Evolutionary conservation across 768 basidiomycete species (phyloP).

Genomic region (Calocybe indica): DNA sequence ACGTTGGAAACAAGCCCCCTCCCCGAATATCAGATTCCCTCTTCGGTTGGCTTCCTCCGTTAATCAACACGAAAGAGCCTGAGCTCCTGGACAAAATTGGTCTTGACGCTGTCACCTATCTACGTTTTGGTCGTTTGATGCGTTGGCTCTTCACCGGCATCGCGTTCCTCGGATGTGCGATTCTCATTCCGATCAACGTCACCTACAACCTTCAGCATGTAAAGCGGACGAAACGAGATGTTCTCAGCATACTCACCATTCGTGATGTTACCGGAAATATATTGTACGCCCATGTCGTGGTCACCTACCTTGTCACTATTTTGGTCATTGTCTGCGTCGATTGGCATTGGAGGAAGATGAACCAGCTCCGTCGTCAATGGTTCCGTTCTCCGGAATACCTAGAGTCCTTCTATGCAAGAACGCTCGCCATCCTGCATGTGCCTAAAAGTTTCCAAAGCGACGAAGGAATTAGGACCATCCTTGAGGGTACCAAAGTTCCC

Average conservation of each 20-base stretch:
- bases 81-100: slow-evolving; percentile 85
- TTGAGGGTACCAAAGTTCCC: slow-evolving; percentile 69
- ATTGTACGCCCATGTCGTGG: slow-evolving; percentile 81
- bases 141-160: slow-evolving; percentile 66
- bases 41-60: slow-evolving; percentile 87
- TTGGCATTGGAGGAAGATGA: slow-evolving; percentile 71
- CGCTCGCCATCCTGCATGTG: slow-evolving; percentile 76
- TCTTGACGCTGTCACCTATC: slow-evolving; percentile 87
- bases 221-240: slow-evolving; percentile 40
- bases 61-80: slow-evolving; percentile 80
- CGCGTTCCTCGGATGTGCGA: slow-evolving; percentile 55
- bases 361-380: slow-evolving; percentile 77
- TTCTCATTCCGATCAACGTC: slow-evolving; percentile 85
- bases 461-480: slow-evolving; percentile 73
- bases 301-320: slow-evolving; percentile 75
- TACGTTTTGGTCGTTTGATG: slow-evolving; percentile 86
- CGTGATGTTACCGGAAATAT: slow-evolving; percentile 67
- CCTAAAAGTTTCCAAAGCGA: slow-evolving; percentile 80
- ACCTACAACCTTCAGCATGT: slow-evolving; percentile 76
- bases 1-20: slow-evolving; percentile 68
- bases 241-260: slow-evolving; percentile 80
- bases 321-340: slow-evolving; percentile 69
- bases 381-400: slow-evolving; percentile 88
- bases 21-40: slow-evolving; percentile 79
- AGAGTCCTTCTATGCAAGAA: slow-evolving; percentile 89